These are phyloP conservation scores for Rhodosporidiobolus sp. DNA, from an alignment of 768 basidiomycete species.

Conservation along the genomic window DNA sequence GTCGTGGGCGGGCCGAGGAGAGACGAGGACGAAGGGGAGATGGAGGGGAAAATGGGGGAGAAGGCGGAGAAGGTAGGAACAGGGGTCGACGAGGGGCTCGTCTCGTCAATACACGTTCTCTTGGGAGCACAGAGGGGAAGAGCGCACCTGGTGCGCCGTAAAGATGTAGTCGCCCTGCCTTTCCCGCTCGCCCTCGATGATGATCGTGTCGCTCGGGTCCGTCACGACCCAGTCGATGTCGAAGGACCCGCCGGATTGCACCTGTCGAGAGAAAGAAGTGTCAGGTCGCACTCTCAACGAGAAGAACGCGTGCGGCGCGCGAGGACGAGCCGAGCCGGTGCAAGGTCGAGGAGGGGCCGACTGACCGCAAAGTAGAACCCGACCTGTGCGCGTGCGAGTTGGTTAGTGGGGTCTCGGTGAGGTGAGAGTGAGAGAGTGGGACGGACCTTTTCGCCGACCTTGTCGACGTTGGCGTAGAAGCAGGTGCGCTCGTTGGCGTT, in stretches of 20 bases:
- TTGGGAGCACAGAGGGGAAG: conserved; percentile 19
- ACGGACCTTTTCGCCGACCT: conserved; percentile 85
- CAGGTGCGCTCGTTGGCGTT: conserved; percentile 56
- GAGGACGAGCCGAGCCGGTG: neutral
- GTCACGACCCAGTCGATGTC: conserved; percentile 92
- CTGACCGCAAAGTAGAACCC: conserved; percentile 96
- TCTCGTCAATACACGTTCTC: too few species aligned
- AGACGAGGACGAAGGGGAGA: too few species aligned
- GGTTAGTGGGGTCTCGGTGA: neutral
- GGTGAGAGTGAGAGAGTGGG: neutral
- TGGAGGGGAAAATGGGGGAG: too few species aligned
- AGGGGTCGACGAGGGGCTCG: too few species aligned
- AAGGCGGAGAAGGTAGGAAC: too few species aligned
- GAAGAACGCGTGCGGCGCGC: too few species aligned
- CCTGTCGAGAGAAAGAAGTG: conserved; percentile 52
- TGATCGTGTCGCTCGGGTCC: conserved; percentile 80
- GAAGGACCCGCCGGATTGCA: conserved; percentile 95
- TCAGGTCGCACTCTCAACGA: neutral
- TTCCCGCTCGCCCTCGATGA: conserved; percentile 83
- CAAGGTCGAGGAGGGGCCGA: conserved; percentile 24
- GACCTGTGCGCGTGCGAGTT: conserved; percentile 19
- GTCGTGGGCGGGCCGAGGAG: too few species aligned
- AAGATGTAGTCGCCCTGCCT: conserved; percentile 96
- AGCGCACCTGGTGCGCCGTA: conserved; percentile 66
- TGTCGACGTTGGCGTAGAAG: conserved; percentile 96